Base-by-base conservation (phyloP, 176 grass and related monocot species). In the Lolium multiflorum region DNA sequence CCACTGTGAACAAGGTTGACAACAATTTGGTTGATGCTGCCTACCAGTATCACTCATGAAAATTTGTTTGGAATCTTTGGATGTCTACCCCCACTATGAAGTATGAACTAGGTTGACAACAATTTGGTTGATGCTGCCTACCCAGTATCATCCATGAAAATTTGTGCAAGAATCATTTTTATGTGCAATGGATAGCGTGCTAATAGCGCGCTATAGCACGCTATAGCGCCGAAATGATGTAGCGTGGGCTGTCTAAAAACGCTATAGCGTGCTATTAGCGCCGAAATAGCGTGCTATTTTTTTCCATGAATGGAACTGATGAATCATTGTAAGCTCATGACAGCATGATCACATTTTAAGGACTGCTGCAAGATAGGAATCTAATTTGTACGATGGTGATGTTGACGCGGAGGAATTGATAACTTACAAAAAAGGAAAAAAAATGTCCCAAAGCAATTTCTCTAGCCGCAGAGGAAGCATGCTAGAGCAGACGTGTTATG, bases 1-100 rank as follows among this genome's bases (percentile, higher is more conserved):
- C 25, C 74, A 56, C 49, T 55, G 50, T 16, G 9, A 18, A 37
- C 15, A 55, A 76, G 25, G 26, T 12, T 76, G 25, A 76, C 49
- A 66, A 17, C 24, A 79, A 79, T 73, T 39, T 49, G 48, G 65
- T 17, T 87, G 58, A 79, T 83, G 64, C 24, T 60, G 39, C 12
- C 20, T 25, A 49, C 26, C 35, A 74, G 73, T 55, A 46, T 56
- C 51, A 50, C 43, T 20, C 7, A 67, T 17, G 39, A 82, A 82
- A 86, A 44, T 81, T 18, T 59, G 48, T 4, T 21, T 7, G 63
- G 17, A 43, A 69, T 81, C 20, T 56, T 56, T 75, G 25, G 74
- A 37, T 76, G 74, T 55, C 37, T 76, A 76, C 74, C 74, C 26
- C 25, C 74, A 56, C 49, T 55, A 26, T 16, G 9, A 18, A 56